Evolutionary conservation across 2,329 filamentous ascomycete genomes (phyloP).

Genomic region (Didymella arachidicola): DNA sequence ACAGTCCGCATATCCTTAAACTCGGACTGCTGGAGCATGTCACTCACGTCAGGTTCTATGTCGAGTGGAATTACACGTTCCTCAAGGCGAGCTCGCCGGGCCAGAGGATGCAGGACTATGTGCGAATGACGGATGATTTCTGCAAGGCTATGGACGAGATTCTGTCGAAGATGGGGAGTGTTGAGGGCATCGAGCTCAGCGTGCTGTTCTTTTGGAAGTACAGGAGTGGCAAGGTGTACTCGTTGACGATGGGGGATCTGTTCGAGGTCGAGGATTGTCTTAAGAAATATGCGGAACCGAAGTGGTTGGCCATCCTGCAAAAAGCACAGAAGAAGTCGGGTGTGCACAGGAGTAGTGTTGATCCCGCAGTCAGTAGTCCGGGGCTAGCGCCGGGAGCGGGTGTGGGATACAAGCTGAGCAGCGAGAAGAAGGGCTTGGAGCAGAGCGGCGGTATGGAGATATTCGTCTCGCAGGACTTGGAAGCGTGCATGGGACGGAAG

Average conservation of each 20-base stretch:
- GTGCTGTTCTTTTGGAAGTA: constrained; percentile 49
- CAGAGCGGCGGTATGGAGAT: constrained; percentile 50
- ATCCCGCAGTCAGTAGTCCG: constrained; percentile 18
- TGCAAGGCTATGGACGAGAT: constrained; percentile 45
- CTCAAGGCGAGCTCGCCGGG: constrained; percentile 29
- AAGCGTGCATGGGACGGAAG: constrained; percentile 41
- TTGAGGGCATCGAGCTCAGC: constrained; percentile 44
- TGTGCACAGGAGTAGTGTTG: constrained; percentile 12
- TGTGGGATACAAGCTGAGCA: constrained; percentile 47
- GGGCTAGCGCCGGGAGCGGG: constrained; percentile 34
- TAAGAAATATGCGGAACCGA: constrained; percentile 43
- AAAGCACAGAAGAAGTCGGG: not conserved
- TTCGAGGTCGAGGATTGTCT: constrained; percentile 48
- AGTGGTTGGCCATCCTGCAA: constrained; percentile 40
- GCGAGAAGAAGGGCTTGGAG: constrained; percentile 43
- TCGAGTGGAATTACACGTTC: constrained; percentile 48
- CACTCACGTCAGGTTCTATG: constrained; percentile 45
- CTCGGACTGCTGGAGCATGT: constrained; percentile 41
- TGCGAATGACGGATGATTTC: constrained; percentile 43
- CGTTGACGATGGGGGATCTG: constrained; percentile 46
- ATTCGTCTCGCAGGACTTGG: constrained; percentile 43
- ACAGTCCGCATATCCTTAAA: constrained; percentile 45
- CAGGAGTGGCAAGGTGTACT: constrained; percentile 43
- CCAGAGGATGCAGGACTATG: constrained; percentile 37
- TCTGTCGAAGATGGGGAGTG: constrained; percentile 30